Base-by-base conservation (phyloP, 108 stramenopile species). In the Asterionellopsis glacialis region DNA sequence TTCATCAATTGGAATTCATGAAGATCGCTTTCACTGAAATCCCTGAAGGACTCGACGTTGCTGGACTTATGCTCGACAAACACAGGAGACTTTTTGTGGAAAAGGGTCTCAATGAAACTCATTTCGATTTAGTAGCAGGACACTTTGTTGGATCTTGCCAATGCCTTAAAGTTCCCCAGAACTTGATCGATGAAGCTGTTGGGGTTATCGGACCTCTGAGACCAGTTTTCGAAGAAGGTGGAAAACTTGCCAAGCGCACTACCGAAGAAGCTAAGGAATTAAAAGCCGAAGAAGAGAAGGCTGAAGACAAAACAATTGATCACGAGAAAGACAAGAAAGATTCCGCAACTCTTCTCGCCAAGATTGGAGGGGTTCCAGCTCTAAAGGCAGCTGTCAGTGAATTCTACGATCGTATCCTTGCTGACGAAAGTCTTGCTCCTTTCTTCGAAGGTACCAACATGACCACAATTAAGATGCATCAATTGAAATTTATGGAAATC, bases 51-150 rank as follows among this genome's bases (percentile, higher is more conserved):
- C 24, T 68, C 14, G 59, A 68, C 41, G 67, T 68, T 4, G 23
- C 40, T 25, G 38, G 27, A 6, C 33, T 67, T 19, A 47, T 67
- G 33, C 50, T 51, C 39, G 24, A 28, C 13, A 59, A 49, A 23
- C 67, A 68, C 28, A 51, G 16, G 19, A 45, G 64, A 14, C 55
- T 65, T 12, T 72, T 66, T 51, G 27, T 19, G 4, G 43, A 65
- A 12, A 41, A 58, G 21, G 64, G 64, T 15, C 27, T 73, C 43
- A 55, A 67, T 28, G 72, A 44, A 19, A 38, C 47, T 14, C 59
- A 73, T 27, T 73, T 73, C 51, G 72, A 73, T 61, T 19, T 58
- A 11, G 72, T 73, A 15, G 65, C 65, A 1, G 60, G 51, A n/a
- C 65, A 66, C 55, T 57, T 73, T 1, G 41, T 56, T 13, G 27